phyloP scores from a whole-genome alignment of 306 rosid species.

The Cicer chorassanicum region DNA sequence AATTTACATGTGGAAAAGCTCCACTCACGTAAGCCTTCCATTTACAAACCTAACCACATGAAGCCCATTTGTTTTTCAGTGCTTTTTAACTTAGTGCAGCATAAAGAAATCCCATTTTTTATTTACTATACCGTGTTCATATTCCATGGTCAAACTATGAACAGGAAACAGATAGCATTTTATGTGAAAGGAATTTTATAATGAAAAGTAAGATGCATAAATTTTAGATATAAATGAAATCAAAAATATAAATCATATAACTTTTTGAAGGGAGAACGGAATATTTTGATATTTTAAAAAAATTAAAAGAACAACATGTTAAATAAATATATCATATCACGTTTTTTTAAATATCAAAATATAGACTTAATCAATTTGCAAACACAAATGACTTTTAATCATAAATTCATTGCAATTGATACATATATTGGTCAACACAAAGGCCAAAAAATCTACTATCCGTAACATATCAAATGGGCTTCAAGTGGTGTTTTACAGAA shows the following conservation, averaged over 20 bases:
- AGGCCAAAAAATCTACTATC: background rate
- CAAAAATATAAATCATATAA: too few species aligned
- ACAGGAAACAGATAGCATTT: background rate
- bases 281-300: too few species aligned
- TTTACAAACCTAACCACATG: conserved; percentile 21
- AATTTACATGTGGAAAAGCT: background rate
- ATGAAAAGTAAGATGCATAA: too few species aligned
- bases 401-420: too few species aligned
- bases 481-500: conserved; percentile 6
- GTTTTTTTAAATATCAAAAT: too few species aligned
- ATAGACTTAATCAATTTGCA: too few species aligned
- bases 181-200: too few species aligned
- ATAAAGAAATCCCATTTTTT: conserved; percentile 20
- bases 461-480: conserved; percentile 36
- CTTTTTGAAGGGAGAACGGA: too few species aligned
- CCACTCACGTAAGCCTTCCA: conserved; percentile 13
- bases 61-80: background rate
- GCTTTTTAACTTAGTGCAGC: conserved; percentile 33
- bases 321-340: too few species aligned
- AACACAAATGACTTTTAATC: too few species aligned
- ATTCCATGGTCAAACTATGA: conserved; percentile 32
- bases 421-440: conserved; percentile 1
- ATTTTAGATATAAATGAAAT: too few species aligned
- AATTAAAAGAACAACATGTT: too few species aligned
- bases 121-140: conserved; percentile 18